Evolutionary conservation across 306 rosid genomes (phyloP).

Genomic region (Castanea sativa): DNA sequence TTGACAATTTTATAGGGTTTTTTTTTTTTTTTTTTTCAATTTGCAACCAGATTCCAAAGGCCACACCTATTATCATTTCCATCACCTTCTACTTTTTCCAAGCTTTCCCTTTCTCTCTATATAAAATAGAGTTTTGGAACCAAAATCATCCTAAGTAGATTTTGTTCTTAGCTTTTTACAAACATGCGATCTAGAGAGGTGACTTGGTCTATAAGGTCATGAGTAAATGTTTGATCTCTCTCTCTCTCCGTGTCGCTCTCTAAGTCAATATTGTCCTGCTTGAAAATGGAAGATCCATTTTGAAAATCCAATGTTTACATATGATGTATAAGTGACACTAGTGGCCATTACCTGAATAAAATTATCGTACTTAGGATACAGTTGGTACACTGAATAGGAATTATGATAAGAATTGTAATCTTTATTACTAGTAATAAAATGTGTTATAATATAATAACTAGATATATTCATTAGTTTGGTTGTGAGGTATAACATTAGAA

Average conservation of each 20-base stretch:
- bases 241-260: constrained; percentile 5
- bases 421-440: too few species aligned
- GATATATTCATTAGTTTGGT: too few species aligned
- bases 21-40: neutral
- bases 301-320: constrained; percentile 43
- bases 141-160: constrained; percentile 60
- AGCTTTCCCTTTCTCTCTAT: constrained; percentile 27
- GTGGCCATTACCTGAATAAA: constrained; percentile 65
- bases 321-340: constrained; percentile 46
- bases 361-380: neutral
- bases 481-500: too few species aligned
- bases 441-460: too few species aligned
- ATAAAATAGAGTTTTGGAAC: constrained; percentile 41
- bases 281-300: constrained; percentile 46
- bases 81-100: constrained; percentile 17
- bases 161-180: constrained; percentile 55
- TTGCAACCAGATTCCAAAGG: constrained; percentile 34
- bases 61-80: constrained; percentile 25
- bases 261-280: constrained; percentile 58
- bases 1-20: constrained; percentile 9
- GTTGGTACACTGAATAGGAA: too few species aligned
- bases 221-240: constrained; percentile 50
- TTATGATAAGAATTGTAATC: too few species aligned
- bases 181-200: constrained; percentile 61
- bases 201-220: constrained; percentile 64